These are phyloP conservation scores for Gamsiella multidivaricata DNA, from an alignment of 192 early-diverging fungal species.

Conservation along the genomic window DNA sequence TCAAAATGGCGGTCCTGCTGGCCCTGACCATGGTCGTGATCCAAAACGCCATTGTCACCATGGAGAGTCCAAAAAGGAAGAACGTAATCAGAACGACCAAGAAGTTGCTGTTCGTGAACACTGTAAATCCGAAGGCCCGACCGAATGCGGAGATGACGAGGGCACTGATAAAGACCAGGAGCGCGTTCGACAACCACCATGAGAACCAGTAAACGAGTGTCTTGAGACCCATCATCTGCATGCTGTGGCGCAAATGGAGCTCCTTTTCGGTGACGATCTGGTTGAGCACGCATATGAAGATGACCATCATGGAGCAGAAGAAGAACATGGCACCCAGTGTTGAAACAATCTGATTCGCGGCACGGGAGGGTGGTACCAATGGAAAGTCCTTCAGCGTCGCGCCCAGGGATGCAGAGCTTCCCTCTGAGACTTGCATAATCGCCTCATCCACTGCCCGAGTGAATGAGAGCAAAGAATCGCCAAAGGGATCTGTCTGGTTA, in stretches of 20 bases:
- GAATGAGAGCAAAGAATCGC: constrained; percentile 66
- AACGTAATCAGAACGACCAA: constrained; percentile 67
- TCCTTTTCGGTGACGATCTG: constrained; percentile 83
- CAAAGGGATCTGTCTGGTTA: constrained; percentile 73
- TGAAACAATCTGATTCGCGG: constrained; percentile 72
- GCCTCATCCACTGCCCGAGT: constrained; percentile 78
- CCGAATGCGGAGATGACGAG: constrained; percentile 71
- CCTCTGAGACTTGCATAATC: constrained; percentile 50
- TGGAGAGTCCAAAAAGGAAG: constrained; percentile 79
- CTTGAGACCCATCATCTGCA: constrained; percentile 87
- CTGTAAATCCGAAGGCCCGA: constrained; percentile 67
- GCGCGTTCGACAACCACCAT: constrained; percentile 67
- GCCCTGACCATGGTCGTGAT: constrained; percentile 75
- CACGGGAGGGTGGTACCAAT: constrained; percentile 59
- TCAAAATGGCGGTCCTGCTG: constrained; percentile 70
- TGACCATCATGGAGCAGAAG: constrained; percentile 67
- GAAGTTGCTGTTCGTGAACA: constrained; percentile 74
- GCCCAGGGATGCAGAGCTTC: constrained; percentile 45
- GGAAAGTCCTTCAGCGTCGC: constrained; percentile 79
- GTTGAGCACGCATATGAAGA: constrained; percentile 69
- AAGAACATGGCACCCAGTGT: constrained; percentile 66
- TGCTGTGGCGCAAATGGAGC: constrained; percentile 71
- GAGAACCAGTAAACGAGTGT: constrained; percentile 73
- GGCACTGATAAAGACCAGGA: constrained; percentile 67
- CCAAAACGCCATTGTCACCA: constrained; percentile 77